Evolutionary conservation across 2,329 filamentous ascomycete species (phyloP), one percentile per base, ranked within the genome.

Genomic region (Rhynchosporium graminicola): DNA sequence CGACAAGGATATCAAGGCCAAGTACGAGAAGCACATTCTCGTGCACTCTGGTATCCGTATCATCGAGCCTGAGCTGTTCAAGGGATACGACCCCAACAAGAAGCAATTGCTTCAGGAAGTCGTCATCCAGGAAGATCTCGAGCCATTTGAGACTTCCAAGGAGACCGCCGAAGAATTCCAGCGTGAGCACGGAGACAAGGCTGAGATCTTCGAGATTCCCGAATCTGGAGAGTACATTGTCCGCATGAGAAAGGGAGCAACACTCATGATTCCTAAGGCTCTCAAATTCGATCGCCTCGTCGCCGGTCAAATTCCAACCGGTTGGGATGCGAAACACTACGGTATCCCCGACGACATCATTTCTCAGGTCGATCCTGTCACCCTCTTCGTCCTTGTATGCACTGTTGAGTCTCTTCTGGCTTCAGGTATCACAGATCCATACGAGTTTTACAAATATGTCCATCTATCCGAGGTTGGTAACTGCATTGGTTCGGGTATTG

Each of bases 401-500:
- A 96, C 93, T 54, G 92, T 90, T 1, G 96, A 99, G 78, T 88
- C 93, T 63, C 87, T 99, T 7, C 83, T 99, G 57, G 89, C 92
- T 36, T 89, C 91, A 66, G 95, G 95, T 87, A 94, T 99, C 76
- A 98, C 95, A 31, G 96, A 99, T 75, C 96, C 95, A 26, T 99
- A 98, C 75, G 95, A 99, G 80, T 98, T 99, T 80, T 99, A 99
- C 86, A 93, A 98, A 82, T 99, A 99, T 73, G 93, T 99, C 67
- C 95, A 99, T 77, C 87, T 99, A 65, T 98, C 95, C 7, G 91
- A 99, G 75, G 91, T 99, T 57, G 95, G 95, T 77, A 99, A 99
- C 84, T 98, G 94, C 75, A 88, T 99, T 70, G 95, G 95, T 78
- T 99, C 96, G 38, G 95, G 96, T 83, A 97, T 99, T 82, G 95